These are phyloP conservation scores for Phytophthora podocarpi DNA, from an alignment of 352 stramenopile species.

Conservation along the genomic window DNA sequence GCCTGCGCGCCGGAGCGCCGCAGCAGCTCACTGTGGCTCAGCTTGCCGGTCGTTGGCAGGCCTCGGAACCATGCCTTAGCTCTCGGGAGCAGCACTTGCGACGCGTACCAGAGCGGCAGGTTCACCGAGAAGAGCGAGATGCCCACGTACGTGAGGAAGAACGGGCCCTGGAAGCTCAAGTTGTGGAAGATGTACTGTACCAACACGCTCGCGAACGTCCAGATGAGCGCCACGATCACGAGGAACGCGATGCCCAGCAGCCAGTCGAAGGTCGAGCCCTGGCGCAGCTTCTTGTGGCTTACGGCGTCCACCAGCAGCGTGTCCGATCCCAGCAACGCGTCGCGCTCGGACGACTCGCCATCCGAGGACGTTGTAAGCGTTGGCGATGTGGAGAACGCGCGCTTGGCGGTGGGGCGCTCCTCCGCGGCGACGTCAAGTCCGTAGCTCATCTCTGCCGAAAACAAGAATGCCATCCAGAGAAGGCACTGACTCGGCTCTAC, in stretches of 20 bases:
- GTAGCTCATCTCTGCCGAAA: conserved; percentile 22
- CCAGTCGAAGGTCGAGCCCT: conserved; percentile 60
- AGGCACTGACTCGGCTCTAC: neutral
- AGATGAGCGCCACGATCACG: conserved; percentile 78
- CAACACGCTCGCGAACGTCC: conserved; percentile 85
- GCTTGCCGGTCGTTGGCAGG: conserved; percentile 41
- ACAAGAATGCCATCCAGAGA: conserved; percentile 7
- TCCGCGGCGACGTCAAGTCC: conserved; percentile 4
- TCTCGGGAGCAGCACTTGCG: conserved; percentile 53
- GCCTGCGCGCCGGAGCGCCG: conserved; percentile 35
- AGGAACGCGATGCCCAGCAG: conserved; percentile 77
- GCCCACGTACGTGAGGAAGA: conserved; percentile 90
- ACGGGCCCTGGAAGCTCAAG: conserved; percentile 83
- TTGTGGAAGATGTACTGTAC: conserved; percentile 92
- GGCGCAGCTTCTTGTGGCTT: conserved; percentile 14
- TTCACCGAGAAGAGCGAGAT: conserved; percentile 88
- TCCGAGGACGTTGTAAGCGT: conserved; percentile 28
- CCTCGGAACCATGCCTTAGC: conserved; percentile 42
- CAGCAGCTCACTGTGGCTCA: conserved; percentile 44
- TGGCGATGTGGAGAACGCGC: conserved; percentile 23
- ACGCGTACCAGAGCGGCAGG: conserved; percentile 77
- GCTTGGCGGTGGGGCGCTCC: conserved; percentile 8
- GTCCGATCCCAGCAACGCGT: conserved; percentile 25
- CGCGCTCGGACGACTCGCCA: conserved; percentile 27
- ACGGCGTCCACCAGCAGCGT: conserved; percentile 23